phyloP scores from a whole-genome alignment of 2,329 filamentous ascomycete genomes.

The Chaetothyriales sp. region DNA sequence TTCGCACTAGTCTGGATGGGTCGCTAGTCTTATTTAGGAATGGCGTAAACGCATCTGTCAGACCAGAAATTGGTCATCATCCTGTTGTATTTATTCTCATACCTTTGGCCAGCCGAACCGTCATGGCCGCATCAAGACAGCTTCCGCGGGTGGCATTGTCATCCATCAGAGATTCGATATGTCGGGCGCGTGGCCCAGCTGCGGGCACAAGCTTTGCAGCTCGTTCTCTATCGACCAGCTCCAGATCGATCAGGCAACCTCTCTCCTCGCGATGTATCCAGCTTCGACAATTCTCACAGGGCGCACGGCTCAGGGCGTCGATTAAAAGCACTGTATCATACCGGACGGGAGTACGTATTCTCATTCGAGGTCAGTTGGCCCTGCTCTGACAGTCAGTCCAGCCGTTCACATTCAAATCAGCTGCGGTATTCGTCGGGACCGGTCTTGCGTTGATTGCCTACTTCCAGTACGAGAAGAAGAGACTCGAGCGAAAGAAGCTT shows the following conservation, averaged over 20 bases:
- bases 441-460: slow-evolving; percentile 70
- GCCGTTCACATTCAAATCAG: slow-evolving; percentile 91
- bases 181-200: neutral
- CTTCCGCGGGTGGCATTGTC: neutral
- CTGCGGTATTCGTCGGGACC: slow-evolving; percentile 65
- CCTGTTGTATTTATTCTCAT: neutral
- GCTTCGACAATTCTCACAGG: slow-evolving; percentile 10
- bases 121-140: neutral
- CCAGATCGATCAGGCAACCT: slow-evolving; percentile 1
- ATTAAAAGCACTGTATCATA: slow-evolving; percentile 28
- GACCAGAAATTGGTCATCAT: too few relatives aligned
- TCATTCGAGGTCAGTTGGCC: slow-evolving; percentile 10
- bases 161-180: neutral
- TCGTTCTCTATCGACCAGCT: neutral
- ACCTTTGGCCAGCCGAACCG: neutral
- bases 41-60: too few relatives aligned
- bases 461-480: slow-evolving; percentile 82
- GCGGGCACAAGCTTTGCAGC: neutral
- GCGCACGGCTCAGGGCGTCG: slow-evolving; percentile 25
- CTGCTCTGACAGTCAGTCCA: slow-evolving; percentile 22
- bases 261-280: slow-evolving; percentile 11
- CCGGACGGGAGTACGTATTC: slow-evolving; percentile 28
- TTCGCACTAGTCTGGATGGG: too few relatives aligned
- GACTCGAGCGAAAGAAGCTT: slow-evolving; percentile 75
- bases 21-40: too few relatives aligned